A percentile compares a stretch with the other conserved stretches of the same genome.
These are phyloP conservation scores for Leccinum variicolor DNA, from an alignment of 768 basidiomycete species.

Conservation along the genomic window DNA sequence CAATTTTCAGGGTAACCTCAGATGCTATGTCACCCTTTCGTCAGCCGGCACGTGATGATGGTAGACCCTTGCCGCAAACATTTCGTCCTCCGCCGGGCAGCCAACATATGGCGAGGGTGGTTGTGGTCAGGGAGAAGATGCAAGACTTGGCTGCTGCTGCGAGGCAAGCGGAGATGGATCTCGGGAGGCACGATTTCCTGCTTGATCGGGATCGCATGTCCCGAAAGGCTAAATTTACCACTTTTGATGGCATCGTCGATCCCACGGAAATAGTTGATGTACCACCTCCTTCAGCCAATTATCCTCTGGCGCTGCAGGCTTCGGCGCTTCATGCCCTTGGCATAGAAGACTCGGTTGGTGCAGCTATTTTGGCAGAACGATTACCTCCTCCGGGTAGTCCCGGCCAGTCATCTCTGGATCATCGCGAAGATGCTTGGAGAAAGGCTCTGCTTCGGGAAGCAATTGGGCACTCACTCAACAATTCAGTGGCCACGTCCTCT, in stretches of 20 bases:
- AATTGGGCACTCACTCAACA: slow-evolving; percentile 71
- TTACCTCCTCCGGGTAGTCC: slow-evolving; percentile 66
- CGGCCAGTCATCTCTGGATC: slow-evolving; percentile 52
- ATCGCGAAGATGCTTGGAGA: slow-evolving; percentile 68
- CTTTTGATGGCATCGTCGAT: slow-evolving; percentile 65
- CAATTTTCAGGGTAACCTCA: slow-evolving; percentile 61
- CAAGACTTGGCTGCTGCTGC: slow-evolving; percentile 65
- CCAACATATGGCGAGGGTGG: slow-evolving; percentile 57
- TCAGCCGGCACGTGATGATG: slow-evolving; percentile 36
- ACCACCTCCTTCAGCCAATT: slow-evolving; percentile 63
- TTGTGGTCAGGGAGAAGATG: slow-evolving; percentile 83
- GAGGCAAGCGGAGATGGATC: slow-evolving; percentile 70
- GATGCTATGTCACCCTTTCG: slow-evolving; percentile 55
- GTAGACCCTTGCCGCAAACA: slow-evolving; percentile 36
- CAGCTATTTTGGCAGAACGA: slow-evolving; percentile 69
- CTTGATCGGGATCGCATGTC: slow-evolving; percentile 42
- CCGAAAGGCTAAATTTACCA: slow-evolving; percentile 35
- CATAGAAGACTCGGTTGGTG: slow-evolving; percentile 71
- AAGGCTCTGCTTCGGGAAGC: slow-evolving; percentile 74
- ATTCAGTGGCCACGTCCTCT: slow-evolving; percentile 45
- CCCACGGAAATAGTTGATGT: slow-evolving; percentile 83
- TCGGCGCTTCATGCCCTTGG: slow-evolving; percentile 71
- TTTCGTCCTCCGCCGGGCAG: slow-evolving; percentile 30
- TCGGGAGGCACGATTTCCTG: slow-evolving; percentile 52
- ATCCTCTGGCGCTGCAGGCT: slow-evolving; percentile 73